A percentile compares a stretch with the other conserved stretches of the same genome.
Evolutionary conservation across 306 rosid genomes (phyloP).

Genomic region (Carpinus viminea): DNA sequence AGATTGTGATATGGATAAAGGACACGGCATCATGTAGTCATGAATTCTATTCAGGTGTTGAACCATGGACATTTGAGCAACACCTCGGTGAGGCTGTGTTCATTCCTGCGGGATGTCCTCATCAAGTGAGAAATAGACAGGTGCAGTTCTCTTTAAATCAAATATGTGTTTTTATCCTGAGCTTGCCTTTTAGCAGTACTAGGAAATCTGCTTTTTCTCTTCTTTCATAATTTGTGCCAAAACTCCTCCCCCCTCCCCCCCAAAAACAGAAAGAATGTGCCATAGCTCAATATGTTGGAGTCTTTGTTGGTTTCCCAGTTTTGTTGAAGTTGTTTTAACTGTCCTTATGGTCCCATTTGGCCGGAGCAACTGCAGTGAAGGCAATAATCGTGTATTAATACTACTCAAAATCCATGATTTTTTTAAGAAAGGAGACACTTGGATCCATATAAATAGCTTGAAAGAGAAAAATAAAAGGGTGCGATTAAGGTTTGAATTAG

Average conservation of each 20-base stretch:
- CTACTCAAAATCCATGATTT: too few species aligned
- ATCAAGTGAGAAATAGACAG: conserved; percentile 70
- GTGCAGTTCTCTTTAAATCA: conserved; percentile 23
- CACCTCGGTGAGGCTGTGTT: conserved; percentile 69
- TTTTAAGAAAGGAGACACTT: too few species aligned
- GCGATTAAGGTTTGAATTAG: background rate
- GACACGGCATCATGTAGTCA: background rate
- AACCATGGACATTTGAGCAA: conserved; percentile 75
- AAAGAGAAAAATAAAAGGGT: too few species aligned
- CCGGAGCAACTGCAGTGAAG: too few species aligned
- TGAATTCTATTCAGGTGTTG: conserved; percentile 46
- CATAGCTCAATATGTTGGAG: background rate
- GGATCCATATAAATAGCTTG: too few species aligned
- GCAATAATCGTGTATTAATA: too few species aligned
- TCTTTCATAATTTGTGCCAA: background rate
- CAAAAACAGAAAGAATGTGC: background rate
- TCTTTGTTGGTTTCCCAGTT: background rate
- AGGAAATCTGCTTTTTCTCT: background rate
- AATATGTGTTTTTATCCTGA: background rate
- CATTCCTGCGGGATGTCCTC: conserved; percentile 75
- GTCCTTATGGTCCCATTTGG: too few species aligned
- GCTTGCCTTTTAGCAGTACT: background rate
- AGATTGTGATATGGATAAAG: background rate
- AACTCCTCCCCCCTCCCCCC: background rate
- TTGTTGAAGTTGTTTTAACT: background rate